These are phyloP conservation scores for Carex arenaria DNA, from an alignment of 202 grass and related monocot species.

Conservation along the genomic window DNA sequence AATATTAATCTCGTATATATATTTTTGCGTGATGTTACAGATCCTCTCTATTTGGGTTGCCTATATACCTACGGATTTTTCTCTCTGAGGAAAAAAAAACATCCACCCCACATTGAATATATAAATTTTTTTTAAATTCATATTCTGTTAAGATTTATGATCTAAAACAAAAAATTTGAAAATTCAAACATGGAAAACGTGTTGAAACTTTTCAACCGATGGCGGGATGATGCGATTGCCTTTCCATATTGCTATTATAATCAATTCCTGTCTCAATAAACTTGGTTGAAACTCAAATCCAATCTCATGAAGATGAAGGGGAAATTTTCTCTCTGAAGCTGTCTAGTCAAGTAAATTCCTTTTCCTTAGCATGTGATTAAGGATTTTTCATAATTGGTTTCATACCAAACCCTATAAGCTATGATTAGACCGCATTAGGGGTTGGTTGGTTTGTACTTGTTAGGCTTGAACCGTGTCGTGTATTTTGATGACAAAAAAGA, in stretches of 20 bases:
- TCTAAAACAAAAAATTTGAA: no score
- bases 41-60: no score
- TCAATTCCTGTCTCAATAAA: no score
- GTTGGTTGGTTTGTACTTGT: neutral
- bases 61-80: no score
- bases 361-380: neutral
- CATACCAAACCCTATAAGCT: neutral
- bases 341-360: neutral
- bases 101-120: no score
- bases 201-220: no score
- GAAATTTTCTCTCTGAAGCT: neutral
- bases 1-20: no score
- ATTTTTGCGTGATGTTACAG: no score
- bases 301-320: neutral
- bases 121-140: no score
- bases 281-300: neutral
- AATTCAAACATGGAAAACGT: no score
- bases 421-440: neutral
- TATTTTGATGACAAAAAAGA: neutral
- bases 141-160: no score
- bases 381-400: constrained; percentile 1
- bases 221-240: neutral
- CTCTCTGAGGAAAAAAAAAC: no score
- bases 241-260: neutral
- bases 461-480: neutral